Percentiles rank a stretch among this genome's conserved stretches.
phyloP scores from a whole-genome alignment of 2,329 filamentous ascomycete species.

The Byssothecium circinans region DNA sequence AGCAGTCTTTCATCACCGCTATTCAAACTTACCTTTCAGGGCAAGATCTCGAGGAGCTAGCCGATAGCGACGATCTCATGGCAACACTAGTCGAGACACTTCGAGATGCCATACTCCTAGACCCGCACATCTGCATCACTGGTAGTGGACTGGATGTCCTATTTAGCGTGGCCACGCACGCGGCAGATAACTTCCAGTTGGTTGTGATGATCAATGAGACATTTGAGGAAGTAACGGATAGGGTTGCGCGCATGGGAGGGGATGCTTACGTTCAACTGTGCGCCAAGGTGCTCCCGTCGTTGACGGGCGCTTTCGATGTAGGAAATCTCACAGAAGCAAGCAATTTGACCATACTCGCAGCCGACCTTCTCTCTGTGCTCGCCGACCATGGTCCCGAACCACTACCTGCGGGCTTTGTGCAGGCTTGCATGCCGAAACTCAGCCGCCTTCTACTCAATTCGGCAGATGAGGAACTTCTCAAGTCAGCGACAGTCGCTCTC shows the following conservation, averaged over 20 bases:
- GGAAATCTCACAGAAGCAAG: slow-evolving; percentile 83
- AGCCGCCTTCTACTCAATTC: slow-evolving; percentile 80
- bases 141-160: slow-evolving; percentile 79
- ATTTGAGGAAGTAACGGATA: slow-evolving; percentile 82
- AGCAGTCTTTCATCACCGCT: slow-evolving; percentile 62
- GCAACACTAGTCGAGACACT: slow-evolving; percentile 87
- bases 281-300: slow-evolving; percentile 79
- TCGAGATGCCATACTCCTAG: slow-evolving; percentile 77
- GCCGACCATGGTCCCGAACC: slow-evolving; percentile 82
- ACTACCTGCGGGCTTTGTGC: slow-evolving; percentile 82
- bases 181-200: slow-evolving; percentile 87
- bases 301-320: slow-evolving; percentile 88
- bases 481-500: slow-evolving; percentile 80
- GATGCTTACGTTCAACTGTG: slow-evolving; percentile 78
- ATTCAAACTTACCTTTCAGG: slow-evolving; percentile 73
- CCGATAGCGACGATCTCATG: slow-evolving; percentile 88
- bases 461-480: slow-evolving; percentile 83
- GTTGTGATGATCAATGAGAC: slow-evolving; percentile 85
- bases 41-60: slow-evolving; percentile 80
- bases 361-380: slow-evolving; percentile 78
- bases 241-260: slow-evolving; percentile 64
- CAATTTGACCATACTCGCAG: slow-evolving; percentile 81
- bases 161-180: slow-evolving; percentile 85
- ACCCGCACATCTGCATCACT: slow-evolving; percentile 73
- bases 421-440: slow-evolving; percentile 82